Conservation (phyloP, 768 basidiomycete genomes). For the Chlorophyllum brunneum region DNA sequence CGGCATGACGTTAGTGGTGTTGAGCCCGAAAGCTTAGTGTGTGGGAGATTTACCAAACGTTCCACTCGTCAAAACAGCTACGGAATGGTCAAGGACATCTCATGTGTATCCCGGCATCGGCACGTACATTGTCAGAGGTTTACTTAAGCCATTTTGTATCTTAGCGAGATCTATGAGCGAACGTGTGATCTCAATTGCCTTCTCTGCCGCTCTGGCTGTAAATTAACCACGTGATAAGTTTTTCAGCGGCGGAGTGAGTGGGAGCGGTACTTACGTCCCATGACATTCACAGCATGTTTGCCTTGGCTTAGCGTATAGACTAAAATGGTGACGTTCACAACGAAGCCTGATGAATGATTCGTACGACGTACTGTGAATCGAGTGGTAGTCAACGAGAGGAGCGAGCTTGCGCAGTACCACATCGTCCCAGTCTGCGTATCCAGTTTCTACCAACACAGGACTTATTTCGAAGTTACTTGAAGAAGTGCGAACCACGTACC, state of each 20-base stretch:
- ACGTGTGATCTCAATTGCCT: constrained; percentile 46
- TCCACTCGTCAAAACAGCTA: constrained; percentile 55
- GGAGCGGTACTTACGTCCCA: constrained; percentile 35
- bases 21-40: neutral
- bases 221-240: too few species aligned
- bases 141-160: constrained; percentile 32
- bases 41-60: constrained; percentile 36
- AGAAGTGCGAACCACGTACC: constrained; percentile 25
- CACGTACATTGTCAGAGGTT: constrained; percentile 34
- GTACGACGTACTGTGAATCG: constrained; percentile 38
- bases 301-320: constrained; percentile 40
- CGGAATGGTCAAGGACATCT: too few species aligned
- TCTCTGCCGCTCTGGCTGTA: constrained; percentile 48
- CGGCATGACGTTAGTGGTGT: neutral
- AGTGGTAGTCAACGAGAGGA: constrained; percentile 49
- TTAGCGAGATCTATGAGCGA: constrained; percentile 49
- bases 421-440: constrained; percentile 40
- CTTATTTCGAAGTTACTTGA: constrained; percentile 11
- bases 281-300: constrained; percentile 48
- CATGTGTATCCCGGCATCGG: too few species aligned
- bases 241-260: neutral
- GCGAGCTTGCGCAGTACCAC: constrained; percentile 36
- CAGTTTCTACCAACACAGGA: constrained; percentile 27
- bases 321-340: constrained; percentile 12
- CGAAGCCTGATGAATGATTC: neutral